Percentiles rank a stretch among this genome's conserved stretches.
These are phyloP conservation scores for Inga leiocalycina DNA, from an alignment of 306 rosid genomes.

Conservation along the genomic window DNA sequence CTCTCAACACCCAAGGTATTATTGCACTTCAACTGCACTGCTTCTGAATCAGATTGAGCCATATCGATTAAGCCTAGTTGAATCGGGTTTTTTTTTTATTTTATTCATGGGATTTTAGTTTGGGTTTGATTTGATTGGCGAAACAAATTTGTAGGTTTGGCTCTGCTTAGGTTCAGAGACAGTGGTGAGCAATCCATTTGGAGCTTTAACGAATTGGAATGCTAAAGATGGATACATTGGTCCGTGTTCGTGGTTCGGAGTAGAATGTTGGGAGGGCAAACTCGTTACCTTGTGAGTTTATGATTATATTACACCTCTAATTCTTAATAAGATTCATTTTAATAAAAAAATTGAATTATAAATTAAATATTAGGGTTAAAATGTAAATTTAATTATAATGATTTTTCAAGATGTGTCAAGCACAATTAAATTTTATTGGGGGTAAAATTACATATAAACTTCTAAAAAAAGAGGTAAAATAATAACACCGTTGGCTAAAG, in stretches of 20 bases:
- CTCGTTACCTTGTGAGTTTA: slow-evolving; percentile 65
- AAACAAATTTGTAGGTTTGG: slow-evolving; percentile 49
- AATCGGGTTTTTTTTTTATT: neutral
- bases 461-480: too few species aligned
- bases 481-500: too few species aligned
- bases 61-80: neutral
- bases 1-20: neutral
- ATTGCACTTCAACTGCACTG: neutral
- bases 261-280: slow-evolving; percentile 62
- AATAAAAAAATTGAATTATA: too few species aligned
- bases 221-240: slow-evolving; percentile 13
- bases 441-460: too few species aligned
- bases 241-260: slow-evolving; percentile 75
- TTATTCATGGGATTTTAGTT: neutral
- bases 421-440: too few species aligned
- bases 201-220: slow-evolving; percentile 64
- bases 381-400: too few species aligned
- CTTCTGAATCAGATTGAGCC: neutral
- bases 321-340: too few species aligned
- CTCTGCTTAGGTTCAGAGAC: slow-evolving; percentile 60
- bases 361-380: too few species aligned
- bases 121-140: neutral
- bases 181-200: slow-evolving; percentile 54
- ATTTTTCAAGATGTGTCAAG: too few species aligned
- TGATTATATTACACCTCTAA: neutral